Evolutionary conservation across 345 rosid genomes (phyloP), one percentile per base, ranked within the genome.

Genomic region (Ailanthus altissimus): DNA sequence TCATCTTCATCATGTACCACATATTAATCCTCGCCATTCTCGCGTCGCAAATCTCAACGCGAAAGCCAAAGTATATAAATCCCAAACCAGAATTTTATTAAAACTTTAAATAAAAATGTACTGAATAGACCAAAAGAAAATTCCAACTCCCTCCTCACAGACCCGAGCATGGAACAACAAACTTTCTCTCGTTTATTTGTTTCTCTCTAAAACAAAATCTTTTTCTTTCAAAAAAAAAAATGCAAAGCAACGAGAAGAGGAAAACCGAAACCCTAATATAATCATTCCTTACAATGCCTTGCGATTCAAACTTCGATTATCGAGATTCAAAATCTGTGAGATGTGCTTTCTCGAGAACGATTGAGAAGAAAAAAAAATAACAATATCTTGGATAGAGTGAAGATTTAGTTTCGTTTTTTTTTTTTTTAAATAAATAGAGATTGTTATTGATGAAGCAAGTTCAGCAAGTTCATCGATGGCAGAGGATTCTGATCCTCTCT

Each of bases 401-500:
- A 79, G 80, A 77, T 64, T 60, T 21, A 8, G 60, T 36, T 65
- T 53, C 2, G 0, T 57, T 7, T 58, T 59, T 12, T 11, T 6
- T 54, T 61, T 47, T 63, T 76, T 3, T 7, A 18, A 70, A 45
- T 28, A 36, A 58, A 36, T 65, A 36, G 78, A 32, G 61, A 73
- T 64, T 72, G 43, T 14, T 81, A 77, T 89, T 78, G 89, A 96
- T 90, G 98, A 92, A 84, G 89, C 89, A 86, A 85, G 21, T 75
- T 47, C 91, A 84, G 89, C 89, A 86, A 85, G 21, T 75, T 47
- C 91, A 78, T 81, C 91, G 84, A 79, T 83, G 90, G 90, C 92
- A 87, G 97, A 92, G 97, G 98, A 88, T 87, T 63, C 8, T 90
- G 77, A 79, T 92, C 97, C 93, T 96, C 90, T 84, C 88, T 1